Evolutionary conservation across 2,329 filamentous ascomycete species (phyloP).

Genomic region (Sclerotinia subarctica): DNA sequence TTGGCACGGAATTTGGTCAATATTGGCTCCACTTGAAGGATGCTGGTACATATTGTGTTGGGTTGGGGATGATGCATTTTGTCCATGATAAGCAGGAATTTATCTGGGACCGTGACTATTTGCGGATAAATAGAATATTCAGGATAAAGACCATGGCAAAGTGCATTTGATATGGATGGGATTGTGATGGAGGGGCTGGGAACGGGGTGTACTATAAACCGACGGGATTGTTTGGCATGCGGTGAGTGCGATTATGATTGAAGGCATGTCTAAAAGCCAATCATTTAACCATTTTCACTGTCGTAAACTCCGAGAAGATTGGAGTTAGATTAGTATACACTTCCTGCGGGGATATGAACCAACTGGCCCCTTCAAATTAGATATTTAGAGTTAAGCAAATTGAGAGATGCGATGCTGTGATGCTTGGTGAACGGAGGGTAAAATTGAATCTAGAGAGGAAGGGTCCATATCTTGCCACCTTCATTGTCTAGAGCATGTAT

Average conservation of each 20-base stretch:
- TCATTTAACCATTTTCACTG: not conserved
- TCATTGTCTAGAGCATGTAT: not conserved
- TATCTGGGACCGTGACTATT: not conserved
- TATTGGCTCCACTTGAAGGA: not conserved
- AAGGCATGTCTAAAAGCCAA: not conserved
- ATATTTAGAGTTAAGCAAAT: not conserved
- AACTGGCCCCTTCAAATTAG: not conserved
- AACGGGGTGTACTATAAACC: not conserved
- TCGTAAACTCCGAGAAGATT: not conserved
- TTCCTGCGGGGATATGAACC: not conserved
- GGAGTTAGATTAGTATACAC: not conserved
- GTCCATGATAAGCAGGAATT: not conserved
- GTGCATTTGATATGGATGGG: not conserved
- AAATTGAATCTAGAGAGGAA: not conserved
- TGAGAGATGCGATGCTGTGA: not conserved
- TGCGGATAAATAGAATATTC: not conserved
- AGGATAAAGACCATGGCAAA: not conserved
- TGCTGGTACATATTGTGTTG: not conserved
- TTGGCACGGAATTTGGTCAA: not conserved
- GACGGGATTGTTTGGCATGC: not conserved
- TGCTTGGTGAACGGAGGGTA: not conserved
- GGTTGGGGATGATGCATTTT: not conserved
- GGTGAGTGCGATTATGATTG: not conserved
- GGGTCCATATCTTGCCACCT: slow-evolving; percentile 7
- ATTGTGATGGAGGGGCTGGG: not conserved